phyloP scores from a whole-genome alignment of 306 rosid species.

The Hippophae tibetana region DNA sequence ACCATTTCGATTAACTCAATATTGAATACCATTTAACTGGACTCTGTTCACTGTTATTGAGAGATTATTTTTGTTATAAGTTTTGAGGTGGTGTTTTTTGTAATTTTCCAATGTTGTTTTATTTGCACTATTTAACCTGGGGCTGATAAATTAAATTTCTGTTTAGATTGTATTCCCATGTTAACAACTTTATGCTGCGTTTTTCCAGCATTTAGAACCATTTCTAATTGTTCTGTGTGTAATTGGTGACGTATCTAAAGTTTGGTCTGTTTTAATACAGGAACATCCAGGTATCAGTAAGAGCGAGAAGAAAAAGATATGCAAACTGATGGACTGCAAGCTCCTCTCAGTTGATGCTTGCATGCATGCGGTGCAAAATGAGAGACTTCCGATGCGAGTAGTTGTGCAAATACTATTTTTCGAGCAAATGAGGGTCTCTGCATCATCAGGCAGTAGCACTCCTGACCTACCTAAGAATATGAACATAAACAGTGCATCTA shows the following conservation, averaged over 20 bases:
- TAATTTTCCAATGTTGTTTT: no score
- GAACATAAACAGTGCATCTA: constrained; percentile 53
- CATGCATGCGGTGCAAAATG: constrained; percentile 89
- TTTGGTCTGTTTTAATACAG: constrained; percentile 31
- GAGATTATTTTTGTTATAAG: no score
- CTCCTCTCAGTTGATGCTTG: constrained; percentile 84
- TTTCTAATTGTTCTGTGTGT: neutral
- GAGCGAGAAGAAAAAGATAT: constrained; percentile 76
- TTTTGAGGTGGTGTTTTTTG: no score
- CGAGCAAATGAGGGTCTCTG: constrained; percentile 77
- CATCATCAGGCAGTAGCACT: constrained; percentile 84
- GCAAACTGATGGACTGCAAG: constrained; percentile 92
- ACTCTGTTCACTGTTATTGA: no score
- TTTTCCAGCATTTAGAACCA: neutral
- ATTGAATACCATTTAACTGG: no score
- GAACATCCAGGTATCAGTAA: constrained; percentile 79
- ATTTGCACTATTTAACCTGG: no score
- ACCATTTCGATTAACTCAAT: no score
- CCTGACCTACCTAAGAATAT: constrained; percentile 76
- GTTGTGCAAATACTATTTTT: constrained; percentile 92
- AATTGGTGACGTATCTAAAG: neutral
- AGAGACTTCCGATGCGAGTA: constrained; percentile 87
- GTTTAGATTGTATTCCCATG: no score
- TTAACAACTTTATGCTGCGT: neutral
- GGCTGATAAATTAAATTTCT: no score